Evolutionary conservation across 805 yeast genomes (phyloP).

Genomic region (Ogataea populi-albae): DNA sequence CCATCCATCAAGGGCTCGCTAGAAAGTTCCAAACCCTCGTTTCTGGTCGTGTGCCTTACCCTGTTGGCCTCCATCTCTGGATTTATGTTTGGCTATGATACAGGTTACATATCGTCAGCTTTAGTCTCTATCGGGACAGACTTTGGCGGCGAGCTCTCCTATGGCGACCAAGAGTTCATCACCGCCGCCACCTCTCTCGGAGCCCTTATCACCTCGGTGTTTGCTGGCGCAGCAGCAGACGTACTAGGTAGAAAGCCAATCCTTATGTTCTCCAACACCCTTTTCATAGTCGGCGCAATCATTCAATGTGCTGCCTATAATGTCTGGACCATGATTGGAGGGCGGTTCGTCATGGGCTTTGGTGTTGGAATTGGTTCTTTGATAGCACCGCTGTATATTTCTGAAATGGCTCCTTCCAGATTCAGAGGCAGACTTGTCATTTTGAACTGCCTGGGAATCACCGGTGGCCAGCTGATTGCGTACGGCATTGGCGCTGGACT

Average conservation of each 20-base stretch:
- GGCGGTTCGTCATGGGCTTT: conserved; percentile 90
- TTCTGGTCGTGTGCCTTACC: conserved; percentile 65
- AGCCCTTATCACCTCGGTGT: conserved; percentile 73
- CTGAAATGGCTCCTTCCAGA: conserved; percentile 89
- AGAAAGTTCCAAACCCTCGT: conserved; percentile 53
- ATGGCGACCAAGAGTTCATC: conserved; percentile 83
- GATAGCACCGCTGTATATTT: conserved; percentile 88
- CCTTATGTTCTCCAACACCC: conserved; percentile 73
- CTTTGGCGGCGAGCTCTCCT: conserved; percentile 57
- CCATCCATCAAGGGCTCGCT: conserved; percentile 16
- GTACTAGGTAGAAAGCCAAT: conserved; percentile 81
- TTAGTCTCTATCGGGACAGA: conserved; percentile 82
- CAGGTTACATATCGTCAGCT: conserved; percentile 95
- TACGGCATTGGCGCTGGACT: conserved; percentile 93
- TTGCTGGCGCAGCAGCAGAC: conserved; percentile 84
- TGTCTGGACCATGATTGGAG: conserved; percentile 89
- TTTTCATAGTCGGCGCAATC: conserved; percentile 81
- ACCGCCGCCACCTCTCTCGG: conserved; percentile 95
- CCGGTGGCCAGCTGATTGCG: conserved; percentile 94
- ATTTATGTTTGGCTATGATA: conserved; percentile 95
- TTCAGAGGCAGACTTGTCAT: conserved; percentile 91
- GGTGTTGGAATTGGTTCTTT: conserved; percentile 96
- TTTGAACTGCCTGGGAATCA: conserved; percentile 82
- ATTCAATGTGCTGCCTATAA: conserved; percentile 78
- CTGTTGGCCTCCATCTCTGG: conserved; percentile 87